phyloP scores from a whole-genome alignment of 1,284 basidiomycete species.

The Ceratobasidium sp. region DNA sequence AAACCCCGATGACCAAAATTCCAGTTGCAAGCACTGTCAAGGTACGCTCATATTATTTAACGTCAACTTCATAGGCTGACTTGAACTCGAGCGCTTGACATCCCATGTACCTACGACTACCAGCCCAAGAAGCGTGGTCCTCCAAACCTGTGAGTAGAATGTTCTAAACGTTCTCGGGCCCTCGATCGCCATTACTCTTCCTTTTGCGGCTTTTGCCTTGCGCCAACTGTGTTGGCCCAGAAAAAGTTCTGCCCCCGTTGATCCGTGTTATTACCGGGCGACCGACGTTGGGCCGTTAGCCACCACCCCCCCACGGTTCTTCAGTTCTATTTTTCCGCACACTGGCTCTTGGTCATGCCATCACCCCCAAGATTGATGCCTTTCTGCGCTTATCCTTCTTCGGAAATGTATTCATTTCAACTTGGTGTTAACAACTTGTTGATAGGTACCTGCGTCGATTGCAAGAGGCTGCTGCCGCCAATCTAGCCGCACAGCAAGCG shows the following conservation, averaged over 20 bases:
- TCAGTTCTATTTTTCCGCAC: constrained; percentile 31
- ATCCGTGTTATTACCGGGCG: constrained; percentile 16
- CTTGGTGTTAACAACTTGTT: constrained; percentile 19
- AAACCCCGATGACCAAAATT: constrained; percentile 68
- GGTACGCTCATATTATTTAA: constrained; percentile 47
- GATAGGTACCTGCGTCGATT: constrained; percentile 77
- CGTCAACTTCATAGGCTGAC: constrained; percentile 76
- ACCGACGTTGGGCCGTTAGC: constrained; percentile 30
- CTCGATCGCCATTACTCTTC: constrained; percentile 20
- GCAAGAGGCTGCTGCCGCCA: constrained; percentile 77
- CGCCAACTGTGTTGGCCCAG: constrained; percentile 20
- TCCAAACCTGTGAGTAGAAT: constrained; percentile 77
- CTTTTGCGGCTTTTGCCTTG: constrained; percentile 35
- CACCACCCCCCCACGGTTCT: constrained; percentile 12
- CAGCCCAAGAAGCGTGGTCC: constrained; percentile 91
- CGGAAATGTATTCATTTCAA: constrained; percentile 16
- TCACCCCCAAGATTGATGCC: constrained; percentile 16
- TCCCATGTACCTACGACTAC: constrained; percentile 89
- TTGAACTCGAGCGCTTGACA: constrained; percentile 76
- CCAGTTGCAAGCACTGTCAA: constrained; percentile 41
- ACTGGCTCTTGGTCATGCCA: constrained; percentile 9
- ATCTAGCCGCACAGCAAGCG: constrained; percentile 60
- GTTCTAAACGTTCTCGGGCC: constrained; percentile 18
- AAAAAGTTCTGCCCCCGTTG: constrained; percentile 28
- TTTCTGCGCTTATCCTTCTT: constrained; percentile 17